These are phyloP conservation scores for Tulasnella sp. DNA, from an alignment of 768 basidiomycete genomes.

Conservation along the genomic window DNA sequence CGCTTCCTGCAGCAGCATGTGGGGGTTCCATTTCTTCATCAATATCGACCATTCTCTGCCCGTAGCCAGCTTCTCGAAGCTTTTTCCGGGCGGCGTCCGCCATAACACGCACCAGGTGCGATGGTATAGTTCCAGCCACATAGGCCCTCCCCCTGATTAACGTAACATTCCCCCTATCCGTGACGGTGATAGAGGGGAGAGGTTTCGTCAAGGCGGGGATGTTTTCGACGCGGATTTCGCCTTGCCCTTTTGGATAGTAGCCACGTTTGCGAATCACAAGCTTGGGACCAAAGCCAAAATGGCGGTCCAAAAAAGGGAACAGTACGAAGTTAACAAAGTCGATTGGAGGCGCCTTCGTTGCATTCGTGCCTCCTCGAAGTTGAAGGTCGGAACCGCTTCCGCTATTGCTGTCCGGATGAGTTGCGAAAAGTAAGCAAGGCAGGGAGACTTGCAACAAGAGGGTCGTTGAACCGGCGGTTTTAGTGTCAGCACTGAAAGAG, in stretches of 20 bases:
- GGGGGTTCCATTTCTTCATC: conserved; percentile 39
- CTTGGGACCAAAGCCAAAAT: conserved; percentile 49
- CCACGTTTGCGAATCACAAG: conserved; percentile 57
- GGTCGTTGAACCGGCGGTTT: conserved; percentile 67
- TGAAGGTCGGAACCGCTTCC: conserved; percentile 39
- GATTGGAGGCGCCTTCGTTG: conserved; percentile 65
- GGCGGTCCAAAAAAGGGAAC: conserved; percentile 60
- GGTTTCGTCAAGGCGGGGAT: conserved; percentile 45
- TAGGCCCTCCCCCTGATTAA: conserved; percentile 58
- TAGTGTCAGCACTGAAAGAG: conserved; percentile 48
- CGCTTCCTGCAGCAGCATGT: conserved; percentile 46
- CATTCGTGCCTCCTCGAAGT: conserved; percentile 71
- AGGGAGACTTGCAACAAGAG: conserved; percentile 69
- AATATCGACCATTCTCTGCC: conserved; percentile 42
- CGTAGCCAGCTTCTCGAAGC: conserved; percentile 46
- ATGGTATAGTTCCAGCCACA: conserved; percentile 58
- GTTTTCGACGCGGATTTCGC: conserved; percentile 49
- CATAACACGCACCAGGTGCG: conserved; percentile 54
- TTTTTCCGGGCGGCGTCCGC: conserved; percentile 49
- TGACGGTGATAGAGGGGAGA: conserved; percentile 47
- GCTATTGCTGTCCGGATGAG: conserved; percentile 14
- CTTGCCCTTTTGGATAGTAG: conserved; percentile 72
- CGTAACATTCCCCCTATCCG: conserved; percentile 55
- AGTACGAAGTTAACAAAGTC: conserved; percentile 66
- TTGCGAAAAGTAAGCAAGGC: conserved; percentile 61